Evolutionary conservation across 331 rosid species (phyloP).

Genomic region (Pyrus hybrid): DNA sequence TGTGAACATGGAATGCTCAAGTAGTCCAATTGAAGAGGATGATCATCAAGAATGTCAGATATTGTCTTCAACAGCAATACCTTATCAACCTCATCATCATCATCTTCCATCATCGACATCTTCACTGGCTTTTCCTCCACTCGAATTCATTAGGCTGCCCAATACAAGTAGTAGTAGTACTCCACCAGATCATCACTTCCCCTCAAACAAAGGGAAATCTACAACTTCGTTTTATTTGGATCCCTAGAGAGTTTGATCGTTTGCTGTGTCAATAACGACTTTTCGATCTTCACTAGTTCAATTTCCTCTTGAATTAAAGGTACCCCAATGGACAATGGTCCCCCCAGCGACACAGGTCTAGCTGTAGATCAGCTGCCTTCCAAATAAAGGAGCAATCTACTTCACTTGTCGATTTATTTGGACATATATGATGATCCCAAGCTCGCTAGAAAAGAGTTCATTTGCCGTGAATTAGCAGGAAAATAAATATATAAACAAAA

Average conservation of each 20-base stretch:
- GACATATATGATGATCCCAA: neutral
- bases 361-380: neutral
- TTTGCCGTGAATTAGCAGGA: neutral
- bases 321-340: neutral
- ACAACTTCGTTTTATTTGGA: slow-evolving; percentile 52
- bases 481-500: neutral
- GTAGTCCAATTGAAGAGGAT: slow-evolving; percentile 16
- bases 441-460: neutral
- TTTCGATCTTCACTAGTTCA: neutral
- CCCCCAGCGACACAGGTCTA: neutral
- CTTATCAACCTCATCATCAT: neutral
- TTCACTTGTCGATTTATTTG: neutral
- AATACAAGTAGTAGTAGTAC: neutral
- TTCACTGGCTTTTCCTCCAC: neutral
- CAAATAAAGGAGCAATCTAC: neutral
- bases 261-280: neutral
- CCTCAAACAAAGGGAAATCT: slow-evolving; percentile 41
- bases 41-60: neutral
- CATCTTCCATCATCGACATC: neutral
- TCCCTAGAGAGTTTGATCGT: slow-evolving; percentile 17
- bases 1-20: slow-evolving; percentile 69
- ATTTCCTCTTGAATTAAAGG: neutral
- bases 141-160: slow-evolving; percentile 29
- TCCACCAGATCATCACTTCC: slow-evolving; percentile 7
- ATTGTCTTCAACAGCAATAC: slow-evolving; percentile 7